Evolutionary conservation across 1,284 basidiomycete species (phyloP).

Genomic region (Meira nashicola): DNA sequence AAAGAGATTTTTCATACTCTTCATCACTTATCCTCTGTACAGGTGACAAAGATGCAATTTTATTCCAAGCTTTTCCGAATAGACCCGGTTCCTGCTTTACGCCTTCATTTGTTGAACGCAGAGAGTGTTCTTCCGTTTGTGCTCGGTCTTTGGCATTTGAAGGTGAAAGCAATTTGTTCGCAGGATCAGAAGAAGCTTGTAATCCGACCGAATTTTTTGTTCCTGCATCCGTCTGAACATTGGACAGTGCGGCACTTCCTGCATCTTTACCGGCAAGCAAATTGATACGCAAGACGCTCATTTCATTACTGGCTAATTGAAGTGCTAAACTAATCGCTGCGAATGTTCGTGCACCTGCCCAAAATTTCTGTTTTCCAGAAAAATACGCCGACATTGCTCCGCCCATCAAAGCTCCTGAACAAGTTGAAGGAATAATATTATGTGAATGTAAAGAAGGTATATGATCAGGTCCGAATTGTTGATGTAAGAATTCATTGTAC

Average conservation of each 20-base stretch:
- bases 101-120: no score
- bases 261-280: not conserved
- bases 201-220: no score
- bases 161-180: no score
- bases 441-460: not conserved
- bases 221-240: not conserved
- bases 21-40: slow-evolving; percentile 1
- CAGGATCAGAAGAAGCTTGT: no score
- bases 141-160: no score
- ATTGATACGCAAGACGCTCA: not conserved
- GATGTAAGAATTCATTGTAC: not conserved
- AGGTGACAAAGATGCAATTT: not conserved
- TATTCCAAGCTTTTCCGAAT: no score
- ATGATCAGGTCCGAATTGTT: not conserved
- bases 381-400: slow-evolving; percentile 4
- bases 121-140: no score
- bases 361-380: slow-evolving; percentile 2
- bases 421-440: not conserved
- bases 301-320: slow-evolving; percentile 8
- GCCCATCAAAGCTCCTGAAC: slow-evolving; percentile 2
- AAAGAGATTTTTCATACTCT: slow-evolving; percentile 1
- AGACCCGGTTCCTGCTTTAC: no score
- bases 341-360: slow-evolving; percentile 1
- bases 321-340: not conserved
- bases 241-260: not conserved